Evolutionary conservation across 1,284 basidiomycete genomes (phyloP).

Genomic region (Tausonia pullulans): DNA sequence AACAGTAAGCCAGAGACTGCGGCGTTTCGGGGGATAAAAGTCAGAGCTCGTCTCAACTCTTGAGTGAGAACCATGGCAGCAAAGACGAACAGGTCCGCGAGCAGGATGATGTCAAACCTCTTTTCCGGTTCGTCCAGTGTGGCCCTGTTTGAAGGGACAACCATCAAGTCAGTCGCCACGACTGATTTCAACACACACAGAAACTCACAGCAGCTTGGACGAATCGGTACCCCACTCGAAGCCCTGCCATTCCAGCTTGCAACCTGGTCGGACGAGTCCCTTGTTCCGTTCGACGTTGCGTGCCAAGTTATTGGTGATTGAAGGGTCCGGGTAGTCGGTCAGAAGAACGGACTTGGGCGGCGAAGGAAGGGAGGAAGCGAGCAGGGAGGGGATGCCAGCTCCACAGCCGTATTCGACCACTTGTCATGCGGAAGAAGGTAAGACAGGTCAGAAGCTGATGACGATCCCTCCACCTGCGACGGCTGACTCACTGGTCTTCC

Average conservation of each 20-base stretch:
- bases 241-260: background rate
- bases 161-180: background rate
- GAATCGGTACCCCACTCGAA: conserved; percentile 6
- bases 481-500: background rate
- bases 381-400: background rate
- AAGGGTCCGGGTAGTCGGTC: conserved; percentile 3
- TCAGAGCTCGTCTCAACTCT: background rate
- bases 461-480: too few species aligned
- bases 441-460: background rate
- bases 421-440: background rate
- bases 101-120: conserved; percentile 5
- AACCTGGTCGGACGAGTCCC: background rate
- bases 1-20: conserved; percentile 8
- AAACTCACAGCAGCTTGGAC: background rate
- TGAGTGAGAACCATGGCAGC: background rate
- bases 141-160: background rate
- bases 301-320: background rate
- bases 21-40: background rate
- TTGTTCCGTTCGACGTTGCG: conserved; percentile 1
- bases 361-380: background rate
- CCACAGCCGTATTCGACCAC: conserved; percentile 2
- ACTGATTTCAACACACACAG: background rate
- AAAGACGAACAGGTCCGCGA: conserved; percentile 2
- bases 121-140: background rate
- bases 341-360: conserved; percentile 1